Evolutionary conservation across 2,329 filamentous ascomycete genomes (phyloP).

Genomic region (Emergomyces orientalis): DNA sequence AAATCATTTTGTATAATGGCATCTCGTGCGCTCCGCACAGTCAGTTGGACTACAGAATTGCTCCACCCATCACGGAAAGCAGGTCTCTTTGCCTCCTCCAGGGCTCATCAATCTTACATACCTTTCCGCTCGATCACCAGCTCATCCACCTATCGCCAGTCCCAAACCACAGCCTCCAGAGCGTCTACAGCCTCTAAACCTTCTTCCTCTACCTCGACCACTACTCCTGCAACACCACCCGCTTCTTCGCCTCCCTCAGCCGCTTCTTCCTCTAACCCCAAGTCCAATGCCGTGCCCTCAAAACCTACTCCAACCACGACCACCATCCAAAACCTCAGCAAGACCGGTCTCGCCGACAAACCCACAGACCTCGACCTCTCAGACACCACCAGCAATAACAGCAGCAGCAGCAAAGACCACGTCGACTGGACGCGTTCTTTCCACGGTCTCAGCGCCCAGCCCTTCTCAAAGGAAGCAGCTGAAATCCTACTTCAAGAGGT

Average conservation of each 20-base stretch:
- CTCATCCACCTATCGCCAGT: slow-evolving; percentile 14
- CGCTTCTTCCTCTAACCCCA: slow-evolving; percentile 6
- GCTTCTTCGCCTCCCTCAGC: slow-evolving; percentile 5
- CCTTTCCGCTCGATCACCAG: slow-evolving; percentile 11
- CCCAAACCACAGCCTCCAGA: slow-evolving; percentile 7
- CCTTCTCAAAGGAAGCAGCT: slow-evolving; percentile 62
- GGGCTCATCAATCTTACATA: slow-evolving; percentile 10
- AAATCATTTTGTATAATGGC: slow-evolving; percentile 8
- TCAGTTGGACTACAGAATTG: slow-evolving; percentile 10
- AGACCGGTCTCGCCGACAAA: slow-evolving; percentile 30
- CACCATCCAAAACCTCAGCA: slow-evolving; percentile 31
- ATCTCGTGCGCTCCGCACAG: slow-evolving; percentile 1
- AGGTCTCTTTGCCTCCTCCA: slow-evolving; percentile 7
- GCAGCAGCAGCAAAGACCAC: slow-evolving; percentile 29
- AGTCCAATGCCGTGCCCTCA: slow-evolving; percentile 6
- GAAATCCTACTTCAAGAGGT: slow-evolving; percentile 60
- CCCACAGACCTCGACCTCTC: slow-evolving; percentile 23
- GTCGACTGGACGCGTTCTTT: slow-evolving; percentile 80
- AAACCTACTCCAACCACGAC: slow-evolving; percentile 21
- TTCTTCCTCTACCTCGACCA: slow-evolving; percentile 8
- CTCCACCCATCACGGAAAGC: slow-evolving; percentile 7
- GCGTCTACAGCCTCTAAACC: not conserved
- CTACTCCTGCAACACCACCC: slow-evolving; percentile 9
- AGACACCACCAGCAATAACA: slow-evolving; percentile 1
- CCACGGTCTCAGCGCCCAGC: slow-evolving; percentile 61